Conservation (phyloP, 345 rosid genomes). For the Pistacia vera region DNA sequence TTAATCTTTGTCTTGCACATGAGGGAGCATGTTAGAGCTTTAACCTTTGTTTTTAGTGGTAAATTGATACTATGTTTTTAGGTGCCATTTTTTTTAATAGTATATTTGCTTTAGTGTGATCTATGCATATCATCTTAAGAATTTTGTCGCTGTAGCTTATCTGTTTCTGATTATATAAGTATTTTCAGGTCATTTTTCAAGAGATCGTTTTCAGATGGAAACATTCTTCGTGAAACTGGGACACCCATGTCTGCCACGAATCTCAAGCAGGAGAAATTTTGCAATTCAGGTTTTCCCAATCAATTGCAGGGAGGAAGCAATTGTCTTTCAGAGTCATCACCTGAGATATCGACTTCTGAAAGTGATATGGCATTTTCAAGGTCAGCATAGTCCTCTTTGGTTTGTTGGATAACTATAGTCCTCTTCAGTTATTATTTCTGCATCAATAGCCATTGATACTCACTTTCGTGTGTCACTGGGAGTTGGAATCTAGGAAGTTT, state of each 20-base stretch:
- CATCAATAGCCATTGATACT: neutral
- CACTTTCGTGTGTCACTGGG: neutral
- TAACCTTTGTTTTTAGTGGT: too few species aligned
- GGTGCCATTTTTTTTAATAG: neutral
- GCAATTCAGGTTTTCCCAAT: constrained; percentile 45
- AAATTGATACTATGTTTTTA: neutral
- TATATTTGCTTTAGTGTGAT: neutral
- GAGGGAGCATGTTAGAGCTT: too few species aligned
- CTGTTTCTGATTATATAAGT: constrained; percentile 17
- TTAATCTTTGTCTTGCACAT: too few species aligned
- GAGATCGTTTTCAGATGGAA: constrained; percentile 95
- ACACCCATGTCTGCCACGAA: constrained; percentile 51
- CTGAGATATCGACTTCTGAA: constrained; percentile 82
- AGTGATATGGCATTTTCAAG: constrained; percentile 71
- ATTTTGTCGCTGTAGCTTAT: constrained; percentile 9
- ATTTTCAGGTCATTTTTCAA: constrained; percentile 67
- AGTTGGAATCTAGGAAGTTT: neutral
- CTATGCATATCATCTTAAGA: neutral
- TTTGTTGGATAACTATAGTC: neutral
- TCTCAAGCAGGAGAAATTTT: constrained; percentile 46
- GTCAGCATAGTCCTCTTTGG: constrained; percentile 39
- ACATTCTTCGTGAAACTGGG: constrained; percentile 55
- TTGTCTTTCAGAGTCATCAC: constrained; percentile 77
- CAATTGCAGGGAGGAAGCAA: constrained; percentile 45
- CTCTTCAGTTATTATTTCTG: neutral